Evolutionary conservation across 1,284 basidiomycete species (phyloP).

Genomic region (Ustilago cynodontis): DNA sequence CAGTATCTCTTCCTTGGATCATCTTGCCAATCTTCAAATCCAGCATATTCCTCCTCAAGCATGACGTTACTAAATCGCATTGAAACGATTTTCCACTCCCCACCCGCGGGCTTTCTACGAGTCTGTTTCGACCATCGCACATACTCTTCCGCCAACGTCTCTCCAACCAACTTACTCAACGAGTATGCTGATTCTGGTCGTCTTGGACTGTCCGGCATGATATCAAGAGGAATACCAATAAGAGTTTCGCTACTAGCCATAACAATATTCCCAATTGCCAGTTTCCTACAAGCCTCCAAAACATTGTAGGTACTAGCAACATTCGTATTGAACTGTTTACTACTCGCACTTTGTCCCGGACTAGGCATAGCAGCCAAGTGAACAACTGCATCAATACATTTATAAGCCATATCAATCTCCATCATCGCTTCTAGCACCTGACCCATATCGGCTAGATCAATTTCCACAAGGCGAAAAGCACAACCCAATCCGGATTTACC

Average conservation of each 20-base stretch:
- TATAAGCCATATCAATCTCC: conserved; percentile 69
- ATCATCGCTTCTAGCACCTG: conserved; percentile 66
- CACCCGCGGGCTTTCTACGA: conserved; percentile 19
- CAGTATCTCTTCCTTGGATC: conserved; percentile 55
- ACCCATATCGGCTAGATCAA: conserved; percentile 69
- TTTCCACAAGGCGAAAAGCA: conserved; percentile 58
- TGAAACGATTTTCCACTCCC: conserved; percentile 69
- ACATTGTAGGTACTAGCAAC: conserved; percentile 70
- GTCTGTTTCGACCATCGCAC: conserved; percentile 68
- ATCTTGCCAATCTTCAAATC: conserved; percentile 70
- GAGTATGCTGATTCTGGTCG: conserved; percentile 71
- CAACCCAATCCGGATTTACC: conserved; percentile 59
- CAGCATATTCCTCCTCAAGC: conserved; percentile 69
- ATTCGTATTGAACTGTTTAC: conserved; percentile 70
- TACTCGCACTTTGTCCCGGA: conserved; percentile 65
- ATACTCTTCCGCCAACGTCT: conserved; percentile 70
- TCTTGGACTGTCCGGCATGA: conserved; percentile 54
- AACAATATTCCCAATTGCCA: conserved; percentile 68
- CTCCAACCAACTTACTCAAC: conserved; percentile 70
- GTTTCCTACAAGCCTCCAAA: conserved; percentile 70
- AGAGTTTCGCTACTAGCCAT: conserved; percentile 70
- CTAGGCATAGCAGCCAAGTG: conserved; percentile 71
- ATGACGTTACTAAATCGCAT: conserved; percentile 71
- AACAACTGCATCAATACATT: conserved; percentile 70
- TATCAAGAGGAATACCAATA: conserved; percentile 70